Percentiles rank a stretch among this genome's conserved stretches.
phyloP scores from a whole-genome alignment of 163 green algal genomes.

The Chloromonas sp. region DNA sequence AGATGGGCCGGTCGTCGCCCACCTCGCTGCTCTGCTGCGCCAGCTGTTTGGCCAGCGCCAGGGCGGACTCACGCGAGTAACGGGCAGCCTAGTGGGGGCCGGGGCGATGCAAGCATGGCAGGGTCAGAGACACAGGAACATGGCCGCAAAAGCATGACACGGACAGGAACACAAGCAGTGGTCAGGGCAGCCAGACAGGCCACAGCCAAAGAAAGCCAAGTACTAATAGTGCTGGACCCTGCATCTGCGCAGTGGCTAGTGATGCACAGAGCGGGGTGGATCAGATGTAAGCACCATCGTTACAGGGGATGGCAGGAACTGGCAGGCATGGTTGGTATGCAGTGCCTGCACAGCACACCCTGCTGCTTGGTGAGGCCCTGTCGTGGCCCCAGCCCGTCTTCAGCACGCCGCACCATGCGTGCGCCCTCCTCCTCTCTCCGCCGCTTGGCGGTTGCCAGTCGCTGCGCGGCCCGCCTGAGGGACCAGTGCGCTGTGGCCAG shows the following conservation, averaged over 20 bases:
- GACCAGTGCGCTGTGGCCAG: constrained; percentile 67
- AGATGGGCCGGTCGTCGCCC: constrained; percentile 81
- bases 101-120: neutral
- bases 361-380: no score
- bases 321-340: no score
- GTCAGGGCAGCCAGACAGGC: no score
- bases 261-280: no score
- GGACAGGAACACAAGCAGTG: neutral
- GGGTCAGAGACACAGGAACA: neutral
- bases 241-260: no score
- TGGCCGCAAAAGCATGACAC: neutral
- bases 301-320: no score
- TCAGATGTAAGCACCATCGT: no score
- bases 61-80: neutral
- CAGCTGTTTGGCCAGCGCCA: constrained; percentile 1
- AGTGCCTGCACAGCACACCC: no score
- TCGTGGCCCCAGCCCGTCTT: no score
- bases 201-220: no score
- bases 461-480: constrained; percentile 56
- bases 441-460: constrained; percentile 52
- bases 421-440: constrained; percentile 44
- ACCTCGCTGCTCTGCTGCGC: constrained; percentile 69
- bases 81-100: neutral
- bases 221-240: no score
- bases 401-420: constrained; percentile 9